phyloP scores from a whole-genome alignment of 441 rosid genomes.

The Populus hybrid region DNA sequence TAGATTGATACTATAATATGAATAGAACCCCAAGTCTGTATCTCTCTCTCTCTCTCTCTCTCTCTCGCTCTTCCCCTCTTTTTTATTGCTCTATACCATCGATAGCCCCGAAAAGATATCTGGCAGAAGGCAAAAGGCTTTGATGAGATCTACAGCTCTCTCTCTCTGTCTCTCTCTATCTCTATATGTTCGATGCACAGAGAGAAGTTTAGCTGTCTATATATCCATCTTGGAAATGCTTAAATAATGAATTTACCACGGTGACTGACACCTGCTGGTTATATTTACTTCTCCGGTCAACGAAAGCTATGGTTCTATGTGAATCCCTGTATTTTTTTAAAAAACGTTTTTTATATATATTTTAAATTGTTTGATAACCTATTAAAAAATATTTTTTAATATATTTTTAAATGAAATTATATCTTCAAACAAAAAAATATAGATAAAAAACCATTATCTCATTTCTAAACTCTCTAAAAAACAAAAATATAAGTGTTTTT shows the following conservation, averaged over 20 bases:
- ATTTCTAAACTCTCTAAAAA: no score
- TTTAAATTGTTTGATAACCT: no score
- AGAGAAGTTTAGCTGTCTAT: slow-evolving; percentile 15
- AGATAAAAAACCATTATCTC: no score
- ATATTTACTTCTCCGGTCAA: slow-evolving; percentile 24
- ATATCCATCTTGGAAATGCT: slow-evolving; percentile 28
- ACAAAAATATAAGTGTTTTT: no score
- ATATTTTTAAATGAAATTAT: no score
- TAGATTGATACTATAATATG: neutral
- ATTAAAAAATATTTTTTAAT: no score
- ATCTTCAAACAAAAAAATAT: no score
- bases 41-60: neutral
- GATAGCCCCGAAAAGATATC: slow-evolving; percentile 29
- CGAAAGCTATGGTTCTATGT: neutral
- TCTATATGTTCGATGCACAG: slow-evolving; percentile 13
- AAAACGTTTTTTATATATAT: no score
- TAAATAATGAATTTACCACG: slow-evolving; percentile 10
- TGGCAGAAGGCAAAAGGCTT: slow-evolving; percentile 24
- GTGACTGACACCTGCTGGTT: slow-evolving; percentile 36
- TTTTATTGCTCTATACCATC: neutral
- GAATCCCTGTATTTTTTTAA: no score
- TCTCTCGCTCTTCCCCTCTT: neutral
- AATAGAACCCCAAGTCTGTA: neutral
- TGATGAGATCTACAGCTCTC: slow-evolving; percentile 29
- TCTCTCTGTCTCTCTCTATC: neutral